Evolutionary conservation across 352 stramenopile genomes (phyloP), one percentile per base, ranked within the genome.

Genomic region (Globisporangium cederbergense): DNA sequence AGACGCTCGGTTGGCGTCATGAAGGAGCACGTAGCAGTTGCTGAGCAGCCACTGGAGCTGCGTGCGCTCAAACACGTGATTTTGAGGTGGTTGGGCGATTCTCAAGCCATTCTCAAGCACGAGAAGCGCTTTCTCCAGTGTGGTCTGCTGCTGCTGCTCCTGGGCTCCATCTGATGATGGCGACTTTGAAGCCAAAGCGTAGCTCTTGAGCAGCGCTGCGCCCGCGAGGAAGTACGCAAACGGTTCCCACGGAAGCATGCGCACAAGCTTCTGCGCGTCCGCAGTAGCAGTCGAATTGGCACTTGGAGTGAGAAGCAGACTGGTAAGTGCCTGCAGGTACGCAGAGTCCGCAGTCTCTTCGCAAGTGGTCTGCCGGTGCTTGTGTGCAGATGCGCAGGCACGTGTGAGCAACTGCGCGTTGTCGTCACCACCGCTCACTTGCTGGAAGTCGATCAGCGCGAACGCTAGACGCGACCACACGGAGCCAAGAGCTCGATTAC

Each of bases 231-330:
- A 64, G 61, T 91, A 90, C 8, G 78, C 77, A 2, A 70, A 71
- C 2, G 80, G 67, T 9, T 87, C 81, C 78, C 77, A 86, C 25
- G 84, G 80, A 42, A 89, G 56, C 60, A 79, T 75, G 34, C 77
- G 84, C 43, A 93, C 68, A 28, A 91, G 72, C 61, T 88, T 90
- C 66, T 85, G 67, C 4, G 69, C 61, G 18, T 69, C 66, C 0
- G 43, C 38, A 16, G 66, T 18, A 7, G 16, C 70, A 2, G 59
- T 58, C 8, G 61, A 54, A n/a, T 56, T 58, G 58, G 40, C 50
- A 34, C 64, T 49, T 71, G 43, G 9, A 60, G 9, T 2, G 25
- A 78, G 14, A 83, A 70, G 77, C 25, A 76, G 43, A 28, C 40
- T 10, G 11, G n/a, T 58, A 34, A 90, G 61, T 2, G 58, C 68